These are phyloP conservation scores for Reticulascus tulasneorum DNA, from an alignment of 2,329 filamentous ascomycete genomes.

Conservation along the genomic window DNA sequence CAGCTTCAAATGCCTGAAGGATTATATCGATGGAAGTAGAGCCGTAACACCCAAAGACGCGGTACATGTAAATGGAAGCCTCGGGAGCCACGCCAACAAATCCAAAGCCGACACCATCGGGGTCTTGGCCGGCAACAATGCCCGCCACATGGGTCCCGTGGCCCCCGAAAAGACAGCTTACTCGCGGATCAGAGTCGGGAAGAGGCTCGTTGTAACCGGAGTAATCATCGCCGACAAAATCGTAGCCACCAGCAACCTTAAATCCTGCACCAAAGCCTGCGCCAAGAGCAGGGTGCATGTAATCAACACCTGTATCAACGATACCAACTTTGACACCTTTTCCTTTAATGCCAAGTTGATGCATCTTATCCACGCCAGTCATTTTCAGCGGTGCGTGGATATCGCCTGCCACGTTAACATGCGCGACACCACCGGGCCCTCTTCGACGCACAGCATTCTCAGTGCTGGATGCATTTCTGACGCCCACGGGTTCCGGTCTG, in stretches of 20 bases:
- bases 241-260: constrained; percentile 41
- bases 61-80: constrained; percentile 20
- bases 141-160: constrained; percentile 17
- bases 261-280: constrained; percentile 47
- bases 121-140: constrained; percentile 5
- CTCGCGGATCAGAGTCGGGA: constrained; percentile 36
- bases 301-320: constrained; percentile 33
- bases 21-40: constrained; percentile 16
- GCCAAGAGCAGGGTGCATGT: constrained; percentile 47
- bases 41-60: constrained; percentile 17
- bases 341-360: constrained; percentile 6
- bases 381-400: too few species aligned
- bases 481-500: too few species aligned
- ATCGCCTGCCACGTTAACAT: too few species aligned
- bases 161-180: constrained; percentile 24
- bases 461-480: too few species aligned
- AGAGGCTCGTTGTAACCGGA: constrained; percentile 20
- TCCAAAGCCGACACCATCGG: constrained; percentile 7
- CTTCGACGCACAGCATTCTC: too few species aligned
- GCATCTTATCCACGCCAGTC: constrained; percentile 12
- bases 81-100: constrained; percentile 17
- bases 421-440: too few species aligned
- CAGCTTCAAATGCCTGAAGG: constrained; percentile 17
- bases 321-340: constrained; percentile 12
- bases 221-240: constrained; percentile 39